Percentiles rank a stretch among this genome's conserved stretches.
phyloP scores from a whole-genome alignment of 495 filamentous ascomycete species.

The Pseudoneurospora amorphoporcata region DNA sequence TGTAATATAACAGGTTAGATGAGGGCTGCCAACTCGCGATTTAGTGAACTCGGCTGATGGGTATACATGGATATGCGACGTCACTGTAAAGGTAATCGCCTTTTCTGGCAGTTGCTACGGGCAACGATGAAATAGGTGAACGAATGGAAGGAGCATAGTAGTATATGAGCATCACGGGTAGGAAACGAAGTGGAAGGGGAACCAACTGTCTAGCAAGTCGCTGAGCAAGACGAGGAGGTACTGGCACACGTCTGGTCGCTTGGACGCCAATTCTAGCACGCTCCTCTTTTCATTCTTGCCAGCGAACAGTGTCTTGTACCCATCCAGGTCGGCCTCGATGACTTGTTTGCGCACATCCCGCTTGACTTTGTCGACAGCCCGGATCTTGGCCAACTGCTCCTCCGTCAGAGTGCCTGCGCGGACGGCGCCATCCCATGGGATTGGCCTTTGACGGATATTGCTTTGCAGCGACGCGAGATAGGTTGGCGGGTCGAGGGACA shows the following conservation, averaged over 20 bases:
- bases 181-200: conserved; percentile 5
- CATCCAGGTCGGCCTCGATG: conserved; percentile 66
- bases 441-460: conserved; percentile 87
- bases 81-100: neutral
- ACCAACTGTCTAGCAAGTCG: conserved; percentile 76
- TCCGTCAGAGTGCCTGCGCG: conserved; percentile 90
- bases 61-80: neutral
- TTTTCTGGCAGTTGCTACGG: neutral
- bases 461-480: conserved; percentile 87
- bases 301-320: conserved; percentile 69
- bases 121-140: neutral
- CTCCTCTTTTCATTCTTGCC: conserved; percentile 58
- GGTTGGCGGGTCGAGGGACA: conserved; percentile 79
- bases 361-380: conserved; percentile 92
- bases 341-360: conserved; percentile 68
- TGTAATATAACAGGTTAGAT: conserved; percentile 28
- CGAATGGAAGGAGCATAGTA: neutral
- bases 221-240: conserved; percentile 85
- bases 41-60: neutral
- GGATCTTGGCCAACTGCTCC: conserved; percentile 89
- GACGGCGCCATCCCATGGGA: conserved; percentile 96
- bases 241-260: conserved; percentile 79
- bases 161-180: neutral
- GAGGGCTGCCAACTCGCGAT: neutral
- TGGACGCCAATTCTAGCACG: conserved; percentile 69